Conservation (phyloP, 371 early-diverging fungal genomes). For the Mucor lusitanicus region DNA sequence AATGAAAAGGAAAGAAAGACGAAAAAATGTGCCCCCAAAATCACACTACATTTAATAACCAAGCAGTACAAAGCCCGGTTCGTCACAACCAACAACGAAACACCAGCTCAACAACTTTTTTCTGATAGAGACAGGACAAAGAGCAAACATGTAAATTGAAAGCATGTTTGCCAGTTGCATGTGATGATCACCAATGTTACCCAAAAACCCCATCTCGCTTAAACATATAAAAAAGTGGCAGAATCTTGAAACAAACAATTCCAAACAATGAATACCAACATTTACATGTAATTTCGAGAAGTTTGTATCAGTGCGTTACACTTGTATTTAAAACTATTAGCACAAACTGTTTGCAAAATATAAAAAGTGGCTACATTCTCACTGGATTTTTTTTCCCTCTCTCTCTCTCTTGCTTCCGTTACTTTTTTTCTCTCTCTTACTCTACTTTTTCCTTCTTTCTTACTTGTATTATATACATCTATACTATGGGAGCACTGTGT, state of each 20-base stretch:
- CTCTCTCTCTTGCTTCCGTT: conserved; percentile 1
- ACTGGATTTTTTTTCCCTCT: neutral
- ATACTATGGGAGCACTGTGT: conserved; percentile 22
- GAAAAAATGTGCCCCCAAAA: conserved; percentile 9
- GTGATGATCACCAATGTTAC: conserved; percentile 6
- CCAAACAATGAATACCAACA: conserved; percentile 1
- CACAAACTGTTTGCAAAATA: neutral
- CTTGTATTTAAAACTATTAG: conserved; percentile 1
- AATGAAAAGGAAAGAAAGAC: conserved; percentile 4
- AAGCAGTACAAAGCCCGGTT: neutral
- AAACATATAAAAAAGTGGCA: neutral
- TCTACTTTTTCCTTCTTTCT: conserved; percentile 4
- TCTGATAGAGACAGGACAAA: neutral
- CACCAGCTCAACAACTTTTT: neutral
- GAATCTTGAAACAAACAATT: neutral
- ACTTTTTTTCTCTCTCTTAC: neutral
- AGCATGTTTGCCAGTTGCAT: neutral
- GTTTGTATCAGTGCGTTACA: conserved; percentile 13
- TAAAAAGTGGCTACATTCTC: neutral
- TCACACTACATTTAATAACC: neutral
- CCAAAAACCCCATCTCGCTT: neutral
- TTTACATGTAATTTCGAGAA: neutral
- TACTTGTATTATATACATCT: neutral
- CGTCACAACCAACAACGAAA: neutral
- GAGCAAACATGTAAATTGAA: conserved; percentile 4